These are phyloP conservation scores for Canavalia ensiformis DNA, from an alignment of 306 rosid genomes.

Conservation along the genomic window DNA sequence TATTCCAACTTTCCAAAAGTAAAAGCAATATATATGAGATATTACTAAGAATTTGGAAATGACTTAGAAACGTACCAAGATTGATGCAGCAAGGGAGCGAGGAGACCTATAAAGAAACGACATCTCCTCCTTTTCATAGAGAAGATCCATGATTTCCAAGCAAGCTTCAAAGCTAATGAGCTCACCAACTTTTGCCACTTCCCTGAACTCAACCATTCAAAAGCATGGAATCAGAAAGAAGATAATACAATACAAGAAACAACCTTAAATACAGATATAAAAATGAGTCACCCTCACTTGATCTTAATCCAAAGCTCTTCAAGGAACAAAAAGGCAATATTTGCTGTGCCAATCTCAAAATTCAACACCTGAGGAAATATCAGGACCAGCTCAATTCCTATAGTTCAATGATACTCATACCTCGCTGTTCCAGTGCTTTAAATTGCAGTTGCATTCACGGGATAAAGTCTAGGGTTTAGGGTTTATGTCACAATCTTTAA, in stretches of 20 bases:
- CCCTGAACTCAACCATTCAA: constrained; percentile 60
- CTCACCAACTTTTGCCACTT: constrained; percentile 82
- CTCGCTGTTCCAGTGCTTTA: too few relatives aligned
- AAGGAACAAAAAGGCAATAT: constrained; percentile 69
- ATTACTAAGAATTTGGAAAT: constrained; percentile 2
- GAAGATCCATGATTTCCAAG: constrained; percentile 88
- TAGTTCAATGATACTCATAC: constrained; percentile 5
- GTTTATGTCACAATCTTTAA: too few relatives aligned
- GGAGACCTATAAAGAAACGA: constrained; percentile 63
- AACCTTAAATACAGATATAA: constrained; percentile 7
- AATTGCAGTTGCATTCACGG: too few relatives aligned
- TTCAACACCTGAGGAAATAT: constrained; percentile 66
- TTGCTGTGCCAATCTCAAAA: constrained; percentile 82
- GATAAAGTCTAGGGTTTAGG: too few relatives aligned
- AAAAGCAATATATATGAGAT: neutral
- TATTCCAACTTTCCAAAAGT: neutral
- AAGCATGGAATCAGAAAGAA: neutral
- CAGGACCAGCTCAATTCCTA: constrained; percentile 32
- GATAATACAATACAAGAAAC: constrained; percentile 23
- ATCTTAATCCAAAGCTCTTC: constrained; percentile 77
- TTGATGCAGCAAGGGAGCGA: constrained; percentile 75
- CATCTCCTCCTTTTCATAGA: constrained; percentile 83
- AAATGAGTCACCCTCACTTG: constrained; percentile 68
- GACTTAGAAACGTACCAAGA: constrained; percentile 62
- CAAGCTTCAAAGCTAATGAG: constrained; percentile 78